phyloP scores from a whole-genome alignment of 2,329 filamentous ascomycete genomes.

The Colletotrichum sp. region DNA sequence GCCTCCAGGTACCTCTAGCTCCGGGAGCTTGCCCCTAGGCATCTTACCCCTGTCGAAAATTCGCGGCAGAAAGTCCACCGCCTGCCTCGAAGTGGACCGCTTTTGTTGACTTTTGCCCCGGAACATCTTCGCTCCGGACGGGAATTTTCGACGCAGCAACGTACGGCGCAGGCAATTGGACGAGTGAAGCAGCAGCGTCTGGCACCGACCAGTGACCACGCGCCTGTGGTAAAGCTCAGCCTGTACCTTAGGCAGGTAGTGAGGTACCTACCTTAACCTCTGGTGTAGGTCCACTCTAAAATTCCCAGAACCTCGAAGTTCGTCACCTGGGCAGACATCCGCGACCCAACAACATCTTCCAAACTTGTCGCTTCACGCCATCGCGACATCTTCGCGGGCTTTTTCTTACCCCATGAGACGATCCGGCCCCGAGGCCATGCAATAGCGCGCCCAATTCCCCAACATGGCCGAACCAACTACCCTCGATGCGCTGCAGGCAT shows the following conservation, averaged over 20 bases:
- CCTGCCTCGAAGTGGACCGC: neutral
- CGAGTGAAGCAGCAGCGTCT: neutral
- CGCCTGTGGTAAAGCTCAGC: neutral
- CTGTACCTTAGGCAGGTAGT: neutral
- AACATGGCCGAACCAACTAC: constrained; percentile 76
- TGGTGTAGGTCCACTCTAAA: constrained; percentile 19
- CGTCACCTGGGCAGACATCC: neutral
- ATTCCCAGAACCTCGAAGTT: constrained; percentile 20
- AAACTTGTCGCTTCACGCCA: constrained; percentile 3
- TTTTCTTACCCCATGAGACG: constrained; percentile 12
- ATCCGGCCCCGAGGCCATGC: constrained; percentile 39
- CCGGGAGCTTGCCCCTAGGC: neutral
- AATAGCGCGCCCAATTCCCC: constrained; percentile 43
- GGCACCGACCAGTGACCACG: neutral
- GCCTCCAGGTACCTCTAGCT: neutral
- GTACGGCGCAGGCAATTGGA: neutral
- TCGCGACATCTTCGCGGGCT: constrained; percentile 17
- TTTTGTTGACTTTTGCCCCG: constrained; percentile 11
- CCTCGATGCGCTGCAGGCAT: constrained; percentile 78
- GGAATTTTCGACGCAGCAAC: constrained; percentile 1
- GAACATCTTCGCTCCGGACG: neutral
- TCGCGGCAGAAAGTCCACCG: neutral
- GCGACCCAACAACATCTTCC: neutral
- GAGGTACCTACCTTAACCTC: neutral
- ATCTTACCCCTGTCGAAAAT: neutral